phyloP scores from a whole-genome alignment of 1,284 basidiomycete genomes.

The Filobasidium uniguttulatum region DNA sequence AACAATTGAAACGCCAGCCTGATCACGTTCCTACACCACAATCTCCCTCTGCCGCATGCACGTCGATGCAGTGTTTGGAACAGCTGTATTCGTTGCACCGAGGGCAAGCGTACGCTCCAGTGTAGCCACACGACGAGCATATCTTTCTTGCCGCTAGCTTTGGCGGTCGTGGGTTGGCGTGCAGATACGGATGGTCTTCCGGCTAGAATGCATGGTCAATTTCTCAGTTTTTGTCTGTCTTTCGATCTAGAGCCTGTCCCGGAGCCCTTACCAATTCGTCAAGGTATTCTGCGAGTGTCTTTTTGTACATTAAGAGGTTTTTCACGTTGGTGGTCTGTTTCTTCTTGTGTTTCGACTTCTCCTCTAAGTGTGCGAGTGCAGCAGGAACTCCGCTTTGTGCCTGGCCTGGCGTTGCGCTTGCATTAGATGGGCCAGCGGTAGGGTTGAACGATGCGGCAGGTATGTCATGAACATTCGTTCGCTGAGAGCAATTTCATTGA shows the following conservation, averaged over 20 bases:
- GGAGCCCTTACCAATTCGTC: constrained; percentile 27
- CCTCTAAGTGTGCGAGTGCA: neutral
- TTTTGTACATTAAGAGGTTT: constrained; percentile 28
- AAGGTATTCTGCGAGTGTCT: constrained; percentile 32
- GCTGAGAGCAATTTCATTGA: constrained; percentile 15
- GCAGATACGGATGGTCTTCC: constrained; percentile 2
- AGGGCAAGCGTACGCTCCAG: constrained; percentile 1
- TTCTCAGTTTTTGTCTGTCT: neutral
- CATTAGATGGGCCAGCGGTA: too few species aligned
- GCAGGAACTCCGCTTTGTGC: neutral
- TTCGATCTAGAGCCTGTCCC: neutral
- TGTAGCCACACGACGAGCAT: constrained; percentile 6
- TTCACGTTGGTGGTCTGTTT: constrained; percentile 32
- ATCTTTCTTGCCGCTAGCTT: constrained; percentile 4
- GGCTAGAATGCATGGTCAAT: neutral
- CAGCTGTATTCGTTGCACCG: constrained; percentile 7
- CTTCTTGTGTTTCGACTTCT: constrained; percentile 22
- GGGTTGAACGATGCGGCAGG: constrained; percentile 29
- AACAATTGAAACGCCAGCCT: too few species aligned
- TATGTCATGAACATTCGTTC: constrained; percentile 35
- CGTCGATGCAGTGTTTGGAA: constrained; percentile 3
- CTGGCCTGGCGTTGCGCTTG: too few species aligned
- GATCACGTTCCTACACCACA: constrained; percentile 7
- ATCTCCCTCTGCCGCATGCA: constrained; percentile 6
- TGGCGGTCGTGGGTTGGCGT: neutral